These are phyloP conservation scores for Aegilops tauschii DNA, from an alignment of 176 grass and related monocot genomes.

Conservation along the genomic window DNA sequence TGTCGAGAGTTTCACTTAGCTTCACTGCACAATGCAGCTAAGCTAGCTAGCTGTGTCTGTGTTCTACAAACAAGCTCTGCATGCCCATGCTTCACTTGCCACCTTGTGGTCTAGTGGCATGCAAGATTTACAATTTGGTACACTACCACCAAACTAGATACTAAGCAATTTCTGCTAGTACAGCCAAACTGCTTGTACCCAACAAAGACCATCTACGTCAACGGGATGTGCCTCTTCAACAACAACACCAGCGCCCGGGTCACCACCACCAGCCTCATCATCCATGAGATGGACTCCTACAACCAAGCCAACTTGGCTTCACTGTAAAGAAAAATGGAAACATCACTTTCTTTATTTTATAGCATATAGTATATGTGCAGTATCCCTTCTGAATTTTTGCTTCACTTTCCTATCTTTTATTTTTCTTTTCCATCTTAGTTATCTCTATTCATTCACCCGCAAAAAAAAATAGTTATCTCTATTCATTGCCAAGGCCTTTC, in stretches of 20 bases:
- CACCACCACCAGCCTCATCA: not conserved
- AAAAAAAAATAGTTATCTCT: not conserved
- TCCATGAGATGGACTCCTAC: constrained; percentile 11
- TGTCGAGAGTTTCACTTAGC: not conserved
- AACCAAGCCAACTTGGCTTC: constrained; percentile 46
- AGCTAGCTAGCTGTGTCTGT: not conserved
- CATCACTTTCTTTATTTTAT: not conserved
- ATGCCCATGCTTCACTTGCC: constrained; percentile 16
- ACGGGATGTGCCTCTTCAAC: not conserved
- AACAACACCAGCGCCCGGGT: constrained; percentile 25
- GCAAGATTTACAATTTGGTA: not conserved
- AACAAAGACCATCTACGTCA: constrained; percentile 67
- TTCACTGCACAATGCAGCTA: not conserved
- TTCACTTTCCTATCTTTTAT: not conserved
- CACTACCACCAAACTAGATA: not conserved
- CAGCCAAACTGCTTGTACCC: constrained; percentile 61
- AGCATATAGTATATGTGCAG: not conserved
- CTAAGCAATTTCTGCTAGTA: not conserved
- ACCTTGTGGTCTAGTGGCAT: constrained; percentile 7
- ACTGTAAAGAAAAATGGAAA: not conserved
- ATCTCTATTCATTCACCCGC: not conserved
- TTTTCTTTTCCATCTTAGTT: constrained; percentile 2
- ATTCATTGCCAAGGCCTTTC: not conserved
- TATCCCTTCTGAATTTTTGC: not conserved
- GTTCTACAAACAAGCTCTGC: not conserved